Percentiles rank a stretch among this genome's conserved stretches.
Conservation (phyloP, 208 protist genomes). For the Trypanosoma avium region DNA sequence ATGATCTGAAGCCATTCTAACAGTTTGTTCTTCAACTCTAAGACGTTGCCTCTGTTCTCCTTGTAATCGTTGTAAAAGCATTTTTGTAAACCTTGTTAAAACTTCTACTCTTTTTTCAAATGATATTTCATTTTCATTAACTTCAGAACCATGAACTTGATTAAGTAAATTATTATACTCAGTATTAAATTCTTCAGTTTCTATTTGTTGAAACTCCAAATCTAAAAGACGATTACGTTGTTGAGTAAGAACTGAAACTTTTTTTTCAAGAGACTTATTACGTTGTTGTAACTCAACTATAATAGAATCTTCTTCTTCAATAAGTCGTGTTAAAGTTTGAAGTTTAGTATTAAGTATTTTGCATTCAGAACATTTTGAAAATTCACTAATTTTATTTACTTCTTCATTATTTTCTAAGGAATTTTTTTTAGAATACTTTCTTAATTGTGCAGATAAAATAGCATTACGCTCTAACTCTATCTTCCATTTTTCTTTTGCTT, state of each 20-base stretch:
- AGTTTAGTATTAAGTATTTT: conserved; percentile 14
- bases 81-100: conserved; percentile 26
- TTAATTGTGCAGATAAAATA: conserved; percentile 22
- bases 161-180: conserved; percentile 22
- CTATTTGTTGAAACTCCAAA: conserved; percentile 23
- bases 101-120: conserved; percentile 14
- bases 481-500: conserved; percentile 28
- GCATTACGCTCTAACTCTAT: conserved; percentile 28
- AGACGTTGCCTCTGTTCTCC: conserved; percentile 29
- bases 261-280: conserved; percentile 23
- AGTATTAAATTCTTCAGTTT: conserved; percentile 22
- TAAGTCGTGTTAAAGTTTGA: conserved; percentile 23
- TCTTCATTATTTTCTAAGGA: not conserved
- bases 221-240: conserved; percentile 31
- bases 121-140: not conserved
- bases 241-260: conserved; percentile 26
- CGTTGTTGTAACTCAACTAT: conserved; percentile 27
- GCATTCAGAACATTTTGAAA: not conserved
- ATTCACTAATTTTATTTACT: not conserved
- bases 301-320: conserved; percentile 31
- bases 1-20: conserved; percentile 30
- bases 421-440: conserved; percentile 7
- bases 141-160: conserved; percentile 5
- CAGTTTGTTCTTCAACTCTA: conserved; percentile 32
- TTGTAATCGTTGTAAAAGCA: conserved; percentile 30